Evolutionary conservation across 257 asterid species (phyloP), one percentile per base, ranked within the genome.

Genomic region (Echites panduratus): DNA sequence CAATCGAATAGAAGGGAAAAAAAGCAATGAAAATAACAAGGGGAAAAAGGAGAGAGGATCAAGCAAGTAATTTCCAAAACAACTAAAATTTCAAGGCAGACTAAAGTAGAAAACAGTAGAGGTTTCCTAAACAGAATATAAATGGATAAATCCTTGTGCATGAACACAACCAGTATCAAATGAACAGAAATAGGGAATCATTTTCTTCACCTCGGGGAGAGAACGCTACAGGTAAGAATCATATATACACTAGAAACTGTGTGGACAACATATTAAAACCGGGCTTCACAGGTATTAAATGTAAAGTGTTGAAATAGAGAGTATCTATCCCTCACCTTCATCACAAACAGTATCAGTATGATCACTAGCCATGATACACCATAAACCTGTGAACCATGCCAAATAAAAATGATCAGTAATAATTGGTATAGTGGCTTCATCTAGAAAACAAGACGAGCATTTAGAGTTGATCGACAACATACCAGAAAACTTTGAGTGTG

Each of bases 341-440:
- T 88, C 77, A 94, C 98, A 79, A 89, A 94, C 54, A 94, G 89
- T 50, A 94, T 82, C 69, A 89, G 75, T 47, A 94, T 26, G 80
- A 94, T 94, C 76, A 94, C 98, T 75, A 94, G 85, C 98, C 98
- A 94, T 50, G 98, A 94, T 53, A 89, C 72, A 79, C 98, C 98
- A 65, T 94, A 94, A 48, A 91, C 96, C 98, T 93, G 91, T 19
- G 47, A 70, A 40, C 72, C 72, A 75, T 54, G 49, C 47, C 49
- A 76, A 19, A 72, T 35, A 59, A 56, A 70, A 78, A 70, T 75
- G 59, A 75, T 77, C 66, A 50, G 47, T 13, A 9, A 70, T 59
- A 57, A 48, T 24, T 16, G 41, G 68, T 24, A 20, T n/a, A 66
- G 73, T 48, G n/a, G 40, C 43, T 70, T 57, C 56, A 19, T 74